These are phyloP conservation scores for Hordeum pubiflorum DNA, from an alignment of 202 grass and related monocot genomes.

Conservation along the genomic window DNA sequence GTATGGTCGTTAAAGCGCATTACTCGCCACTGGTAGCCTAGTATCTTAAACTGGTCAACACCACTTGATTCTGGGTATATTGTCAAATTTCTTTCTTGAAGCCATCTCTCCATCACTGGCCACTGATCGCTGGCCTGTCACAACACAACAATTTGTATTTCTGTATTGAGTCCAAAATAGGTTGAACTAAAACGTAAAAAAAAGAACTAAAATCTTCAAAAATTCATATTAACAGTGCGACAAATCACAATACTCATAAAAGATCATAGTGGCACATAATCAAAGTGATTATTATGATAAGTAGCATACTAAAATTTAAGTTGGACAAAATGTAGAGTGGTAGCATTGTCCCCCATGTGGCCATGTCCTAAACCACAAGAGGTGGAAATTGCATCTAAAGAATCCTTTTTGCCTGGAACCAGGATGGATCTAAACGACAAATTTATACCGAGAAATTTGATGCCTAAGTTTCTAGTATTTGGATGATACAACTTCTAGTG, in stretches of 20 bases:
- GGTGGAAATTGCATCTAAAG: not conserved
- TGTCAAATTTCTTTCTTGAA: slow-evolving; percentile 60
- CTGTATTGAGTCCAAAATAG: not conserved
- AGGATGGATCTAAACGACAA: not conserved
- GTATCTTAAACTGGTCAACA: slow-evolving; percentile 54
- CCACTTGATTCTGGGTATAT: slow-evolving; percentile 39
- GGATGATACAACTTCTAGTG: not conserved
- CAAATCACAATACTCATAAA: not conserved
- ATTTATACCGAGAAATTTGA: not conserved
- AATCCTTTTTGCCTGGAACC: not conserved
- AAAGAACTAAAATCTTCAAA: not conserved
- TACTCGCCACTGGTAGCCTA: slow-evolving; percentile 85
- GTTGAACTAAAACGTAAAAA: not conserved
- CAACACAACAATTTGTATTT: not conserved
- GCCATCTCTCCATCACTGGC: slow-evolving; percentile 48
- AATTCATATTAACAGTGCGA: not conserved
- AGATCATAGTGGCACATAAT: not conserved
- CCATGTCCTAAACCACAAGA: not conserved
- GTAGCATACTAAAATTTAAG: not conserved
- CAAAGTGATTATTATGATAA: not conserved
- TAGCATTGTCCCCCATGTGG: not conserved
- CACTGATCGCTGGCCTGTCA: slow-evolving; percentile 49
- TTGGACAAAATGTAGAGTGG: not conserved
- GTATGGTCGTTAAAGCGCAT: slow-evolving; percentile 85
- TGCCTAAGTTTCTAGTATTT: not conserved